Conservation (phyloP, 768 basidiomycete genomes). For the Rhodotorula taiwanensis region DNA sequence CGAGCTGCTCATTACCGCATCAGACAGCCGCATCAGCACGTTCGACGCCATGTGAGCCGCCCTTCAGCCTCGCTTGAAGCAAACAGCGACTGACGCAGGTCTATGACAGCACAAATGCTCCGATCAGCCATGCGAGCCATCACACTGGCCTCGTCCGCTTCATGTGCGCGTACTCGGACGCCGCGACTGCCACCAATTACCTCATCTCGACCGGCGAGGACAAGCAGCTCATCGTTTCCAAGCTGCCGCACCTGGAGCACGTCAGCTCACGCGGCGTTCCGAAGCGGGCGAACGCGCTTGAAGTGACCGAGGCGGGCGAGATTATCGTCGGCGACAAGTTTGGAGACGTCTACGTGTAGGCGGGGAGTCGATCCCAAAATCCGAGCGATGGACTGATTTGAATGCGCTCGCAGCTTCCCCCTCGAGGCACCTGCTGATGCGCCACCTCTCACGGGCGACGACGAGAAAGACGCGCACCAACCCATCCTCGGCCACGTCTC, state of each 20-base stretch:
- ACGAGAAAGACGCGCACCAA: not conserved
- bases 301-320: constrained; percentile 57
- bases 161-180: constrained; percentile 7
- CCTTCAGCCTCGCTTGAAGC: no score
- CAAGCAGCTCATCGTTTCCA: constrained; percentile 73
- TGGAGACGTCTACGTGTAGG: constrained; percentile 80
- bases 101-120: constrained; percentile 5
- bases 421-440: constrained; percentile 8
- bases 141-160: constrained; percentile 28
- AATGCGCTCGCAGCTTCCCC: constrained; percentile 5
- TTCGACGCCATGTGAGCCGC: not conserved
- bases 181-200: constrained; percentile 1
- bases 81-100: no score
- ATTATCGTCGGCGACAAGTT: constrained; percentile 89
- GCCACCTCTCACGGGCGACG: not conserved
- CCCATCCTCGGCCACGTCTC: constrained; percentile 79
- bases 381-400: constrained; percentile 32
- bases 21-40: not conserved
- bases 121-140: not conserved
- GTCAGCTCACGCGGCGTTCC: constrained; percentile 65
- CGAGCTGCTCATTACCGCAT: not conserved
- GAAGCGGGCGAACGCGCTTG: constrained; percentile 69
- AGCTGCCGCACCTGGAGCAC: constrained; percentile 54
- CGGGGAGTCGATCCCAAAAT: constrained; percentile 32
- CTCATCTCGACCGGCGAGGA: constrained; percentile 67